A percentile compares a stretch with the other conserved stretches of the same genome.
These are phyloP conservation scores for Cyclotella sp. DNA, from an alignment of 108 stramenopile genomes.

Conservation along the genomic window DNA sequence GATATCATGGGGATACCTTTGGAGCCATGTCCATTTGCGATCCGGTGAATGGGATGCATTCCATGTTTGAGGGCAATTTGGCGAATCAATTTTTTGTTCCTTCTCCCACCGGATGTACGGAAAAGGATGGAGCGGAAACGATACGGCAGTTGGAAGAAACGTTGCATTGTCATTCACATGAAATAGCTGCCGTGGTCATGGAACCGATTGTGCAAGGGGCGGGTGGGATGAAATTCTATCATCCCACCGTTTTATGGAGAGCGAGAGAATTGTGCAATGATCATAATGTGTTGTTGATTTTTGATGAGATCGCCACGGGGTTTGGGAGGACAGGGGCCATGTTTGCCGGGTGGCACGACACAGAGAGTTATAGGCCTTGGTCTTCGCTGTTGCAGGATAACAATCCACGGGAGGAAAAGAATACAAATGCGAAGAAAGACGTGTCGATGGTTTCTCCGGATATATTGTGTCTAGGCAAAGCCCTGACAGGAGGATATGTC, in stretches of 20 bases:
- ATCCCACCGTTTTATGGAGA: conserved; percentile 61
- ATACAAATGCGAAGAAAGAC: background rate
- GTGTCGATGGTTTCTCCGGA: conserved; percentile 62
- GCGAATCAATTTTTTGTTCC: conserved; percentile 67
- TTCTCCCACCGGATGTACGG: conserved; percentile 44
- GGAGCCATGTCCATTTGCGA: conserved; percentile 92
- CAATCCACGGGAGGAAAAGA: background rate
- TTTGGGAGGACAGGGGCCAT: conserved; percentile 89
- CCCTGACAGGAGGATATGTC: conserved; percentile 86
- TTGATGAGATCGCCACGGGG: conserved; percentile 92
- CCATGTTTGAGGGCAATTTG: conserved; percentile 60
- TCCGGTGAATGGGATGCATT: conserved; percentile 87
- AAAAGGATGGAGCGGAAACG: conserved; percentile 46
- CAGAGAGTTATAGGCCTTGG: conserved; percentile 42
- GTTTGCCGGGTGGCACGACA: conserved; percentile 79
- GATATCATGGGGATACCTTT: conserved; percentile 92
- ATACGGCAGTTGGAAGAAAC: conserved; percentile 40
- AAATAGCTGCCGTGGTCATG: conserved; percentile 87
- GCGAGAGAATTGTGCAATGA: conserved; percentile 75
- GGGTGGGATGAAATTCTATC: conserved; percentile 90
- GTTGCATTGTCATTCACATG: conserved; percentile 52
- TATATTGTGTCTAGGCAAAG: conserved; percentile 89
- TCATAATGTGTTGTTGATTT: conserved; percentile 81
- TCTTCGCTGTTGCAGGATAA: conserved; percentile 34
- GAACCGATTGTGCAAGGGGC: conserved; percentile 95